Percentiles rank a stretch among this genome's conserved stretches.
Evolutionary conservation across 164 flowering plant species (phyloP).

Genomic region (Kalanchoe fedtschenkoi): DNA sequence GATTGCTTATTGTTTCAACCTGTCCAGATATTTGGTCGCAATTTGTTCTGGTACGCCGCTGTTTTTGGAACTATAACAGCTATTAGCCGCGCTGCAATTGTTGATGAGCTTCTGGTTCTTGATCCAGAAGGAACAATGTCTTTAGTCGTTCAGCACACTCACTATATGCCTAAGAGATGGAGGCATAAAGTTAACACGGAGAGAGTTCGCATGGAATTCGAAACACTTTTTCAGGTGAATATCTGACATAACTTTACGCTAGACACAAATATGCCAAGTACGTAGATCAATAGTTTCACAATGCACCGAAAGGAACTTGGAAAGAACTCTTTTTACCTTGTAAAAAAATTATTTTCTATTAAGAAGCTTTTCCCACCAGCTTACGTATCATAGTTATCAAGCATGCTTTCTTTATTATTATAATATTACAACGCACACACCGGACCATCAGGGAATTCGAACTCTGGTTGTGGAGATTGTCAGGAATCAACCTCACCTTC

Average conservation of each 20-base stretch:
- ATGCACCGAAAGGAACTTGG: background rate
- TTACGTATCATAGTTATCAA: background rate
- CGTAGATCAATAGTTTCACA: background rate
- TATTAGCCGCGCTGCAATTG: constrained; percentile 71
- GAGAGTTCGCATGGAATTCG: constrained; percentile 69
- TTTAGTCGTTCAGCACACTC: constrained; percentile 78
- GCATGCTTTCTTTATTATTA: too few relatives aligned
- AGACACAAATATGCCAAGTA: background rate
- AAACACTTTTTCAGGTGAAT: constrained; percentile 82
- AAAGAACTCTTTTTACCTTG: background rate
- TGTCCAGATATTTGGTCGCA: constrained; percentile 90
- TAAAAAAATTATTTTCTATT: background rate
- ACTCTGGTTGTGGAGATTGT: too few relatives aligned
- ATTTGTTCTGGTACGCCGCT: constrained; percentile 94
- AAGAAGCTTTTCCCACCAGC: background rate
- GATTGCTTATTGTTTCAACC: background rate
- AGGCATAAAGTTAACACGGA: constrained; percentile 85
- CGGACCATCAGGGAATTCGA: too few relatives aligned
- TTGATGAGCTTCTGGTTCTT: constrained; percentile 78
- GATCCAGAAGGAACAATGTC: constrained; percentile 92
- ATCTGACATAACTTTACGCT: background rate
- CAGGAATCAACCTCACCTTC: too few relatives aligned
- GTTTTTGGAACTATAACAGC: constrained; percentile 95
- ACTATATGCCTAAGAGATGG: constrained; percentile 96
- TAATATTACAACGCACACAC: too few relatives aligned